These are phyloP conservation scores for Pseudonitzschia delicatissima DNA, from an alignment of 108 stramenopile genomes.

Conservation along the genomic window DNA sequence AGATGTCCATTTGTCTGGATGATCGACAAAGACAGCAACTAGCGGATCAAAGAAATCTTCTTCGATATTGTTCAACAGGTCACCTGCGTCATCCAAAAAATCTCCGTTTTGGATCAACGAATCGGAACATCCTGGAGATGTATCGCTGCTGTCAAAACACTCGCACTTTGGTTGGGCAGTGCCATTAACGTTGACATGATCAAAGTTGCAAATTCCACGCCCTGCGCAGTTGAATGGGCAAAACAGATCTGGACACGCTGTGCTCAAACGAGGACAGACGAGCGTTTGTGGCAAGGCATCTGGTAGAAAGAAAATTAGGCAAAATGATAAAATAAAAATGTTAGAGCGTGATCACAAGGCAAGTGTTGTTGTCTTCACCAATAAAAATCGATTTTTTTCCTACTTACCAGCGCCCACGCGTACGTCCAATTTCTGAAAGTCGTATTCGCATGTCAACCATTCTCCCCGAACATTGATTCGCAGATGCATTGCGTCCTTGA, in stretches of 20 bases:
- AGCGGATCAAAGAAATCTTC: conserved; percentile 83
- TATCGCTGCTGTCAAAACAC: conserved; percentile 76
- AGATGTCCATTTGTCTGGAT: conserved; percentile 81
- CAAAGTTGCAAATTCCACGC: conserved; percentile 70
- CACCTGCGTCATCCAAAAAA: conserved; percentile 60
- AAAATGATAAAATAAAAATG: neutral
- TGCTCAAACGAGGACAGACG: conserved; percentile 55
- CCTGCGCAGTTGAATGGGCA: conserved; percentile 84
- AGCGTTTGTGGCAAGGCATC: conserved; percentile 37
- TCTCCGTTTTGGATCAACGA: conserved; percentile 66
- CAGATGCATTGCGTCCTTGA: conserved; percentile 55
- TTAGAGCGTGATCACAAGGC: neutral
- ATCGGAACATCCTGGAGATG: conserved; percentile 75
- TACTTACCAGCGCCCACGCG: conserved; percentile 24
- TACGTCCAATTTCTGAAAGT: conserved; percentile 65
- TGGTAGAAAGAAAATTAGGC: neutral
- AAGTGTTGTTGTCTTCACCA: neutral
- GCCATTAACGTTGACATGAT: conserved; percentile 36
- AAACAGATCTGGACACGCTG: conserved; percentile 80
- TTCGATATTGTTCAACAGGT: conserved; percentile 64
- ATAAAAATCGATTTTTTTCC: neutral
- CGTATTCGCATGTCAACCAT: conserved; percentile 56
- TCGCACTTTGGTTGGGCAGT: conserved; percentile 60
- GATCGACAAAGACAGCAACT: conserved; percentile 82
- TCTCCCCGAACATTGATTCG: conserved; percentile 46